Evolutionary conservation across 2,329 filamentous ascomycete species (phyloP).

Genomic region (Fusarium buharicum): DNA sequence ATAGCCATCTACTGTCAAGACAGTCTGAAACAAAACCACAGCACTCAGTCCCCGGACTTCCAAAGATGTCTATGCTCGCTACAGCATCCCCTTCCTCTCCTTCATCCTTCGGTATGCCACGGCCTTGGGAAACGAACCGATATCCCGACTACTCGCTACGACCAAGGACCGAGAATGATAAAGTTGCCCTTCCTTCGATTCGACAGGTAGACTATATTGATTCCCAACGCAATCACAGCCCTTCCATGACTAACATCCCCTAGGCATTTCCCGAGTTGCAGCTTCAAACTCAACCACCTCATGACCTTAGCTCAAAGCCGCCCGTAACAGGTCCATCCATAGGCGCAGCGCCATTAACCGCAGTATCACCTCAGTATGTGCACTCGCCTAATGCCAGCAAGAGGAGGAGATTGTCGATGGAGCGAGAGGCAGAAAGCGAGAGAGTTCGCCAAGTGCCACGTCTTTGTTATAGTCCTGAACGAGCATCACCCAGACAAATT

Average conservation of each 20-base stretch:
- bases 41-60: slow-evolving; percentile 39
- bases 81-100: slow-evolving; percentile 57
- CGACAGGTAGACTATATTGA: slow-evolving; percentile 56
- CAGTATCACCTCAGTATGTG: slow-evolving; percentile 59
- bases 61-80: slow-evolving; percentile 63
- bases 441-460: slow-evolving; percentile 59
- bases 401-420: slow-evolving; percentile 58
- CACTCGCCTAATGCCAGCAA: slow-evolving; percentile 62
- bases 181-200: slow-evolving; percentile 62
- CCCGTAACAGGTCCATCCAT: slow-evolving; percentile 51
- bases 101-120: slow-evolving; percentile 53
- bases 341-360: slow-evolving; percentile 44
- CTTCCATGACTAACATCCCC: slow-evolving; percentile 35
- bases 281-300: slow-evolving; percentile 49
- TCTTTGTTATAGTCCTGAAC: slow-evolving; percentile 54
- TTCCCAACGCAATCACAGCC: background rate
- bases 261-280: slow-evolving; percentile 60
- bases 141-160: slow-evolving; percentile 50
- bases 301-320: slow-evolving; percentile 47
- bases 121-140: slow-evolving; percentile 53
- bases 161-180: slow-evolving; percentile 53
- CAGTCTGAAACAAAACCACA: slow-evolving; percentile 45
- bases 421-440: slow-evolving; percentile 54
- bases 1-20: slow-evolving; percentile 51
- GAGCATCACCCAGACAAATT: slow-evolving; percentile 47